phyloP scores from a whole-genome alignment of 768 basidiomycete genomes.

The Tricholoma matsutake region DNA sequence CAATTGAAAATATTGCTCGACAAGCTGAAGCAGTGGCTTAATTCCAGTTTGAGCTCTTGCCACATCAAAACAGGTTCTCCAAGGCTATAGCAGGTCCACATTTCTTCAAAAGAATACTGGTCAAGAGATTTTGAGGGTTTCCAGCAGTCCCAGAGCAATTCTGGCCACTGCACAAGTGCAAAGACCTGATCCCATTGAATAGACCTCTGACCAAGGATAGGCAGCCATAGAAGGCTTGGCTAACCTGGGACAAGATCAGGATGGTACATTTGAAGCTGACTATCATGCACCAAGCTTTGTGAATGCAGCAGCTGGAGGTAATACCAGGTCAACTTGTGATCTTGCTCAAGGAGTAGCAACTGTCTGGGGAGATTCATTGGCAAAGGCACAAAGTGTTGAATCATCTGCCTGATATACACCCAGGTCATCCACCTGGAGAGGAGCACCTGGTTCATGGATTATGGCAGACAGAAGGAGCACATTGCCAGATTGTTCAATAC shows the following conservation, averaged over 20 bases:
- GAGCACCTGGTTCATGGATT: too few relatives aligned
- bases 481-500: neutral
- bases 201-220: conserved; percentile 20
- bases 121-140: conserved; percentile 21
- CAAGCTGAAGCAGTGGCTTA: conserved; percentile 22
- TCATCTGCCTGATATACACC: conserved; percentile 6
- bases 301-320: conserved; percentile 20
- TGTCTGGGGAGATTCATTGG: conserved; percentile 5
- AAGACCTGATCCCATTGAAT: conserved; percentile 23
- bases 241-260: neutral
- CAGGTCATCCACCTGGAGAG: neutral
- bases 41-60: conserved; percentile 17
- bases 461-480: neutral
- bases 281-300: conserved; percentile 11
- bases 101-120: conserved; percentile 13
- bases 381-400: conserved; percentile 3
- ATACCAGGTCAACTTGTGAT: conserved; percentile 20
- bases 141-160: conserved; percentile 24
- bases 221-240: conserved; percentile 12
- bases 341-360: neutral
- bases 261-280: too few relatives aligned
- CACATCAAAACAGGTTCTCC: conserved; percentile 17
- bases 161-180: conserved; percentile 15
- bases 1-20: conserved; percentile 19
- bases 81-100: conserved; percentile 17